These are phyloP conservation scores for Mycena latifolia DNA, from an alignment of 768 basidiomycete species.

Conservation along the genomic window DNA sequence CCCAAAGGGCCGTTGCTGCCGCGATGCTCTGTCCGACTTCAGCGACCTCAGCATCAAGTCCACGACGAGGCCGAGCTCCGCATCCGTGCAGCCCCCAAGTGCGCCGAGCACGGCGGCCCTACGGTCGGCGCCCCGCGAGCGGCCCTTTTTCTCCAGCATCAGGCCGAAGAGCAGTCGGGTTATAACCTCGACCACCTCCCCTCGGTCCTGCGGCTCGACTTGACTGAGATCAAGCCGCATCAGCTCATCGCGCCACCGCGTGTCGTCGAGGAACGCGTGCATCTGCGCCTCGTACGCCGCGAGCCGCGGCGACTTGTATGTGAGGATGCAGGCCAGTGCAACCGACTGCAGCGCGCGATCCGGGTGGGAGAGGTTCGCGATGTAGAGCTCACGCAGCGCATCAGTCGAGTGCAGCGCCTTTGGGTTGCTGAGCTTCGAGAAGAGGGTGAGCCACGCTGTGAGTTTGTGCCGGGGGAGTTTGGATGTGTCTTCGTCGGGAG, in stretches of 20 bases:
- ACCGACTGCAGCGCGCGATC: constrained; percentile 82
- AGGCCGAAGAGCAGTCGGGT: constrained; percentile 88
- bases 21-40: constrained; percentile 46
- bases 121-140: constrained; percentile 74
- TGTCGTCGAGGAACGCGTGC: constrained; percentile 81
- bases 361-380: constrained; percentile 84
- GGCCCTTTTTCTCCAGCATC: constrained; percentile 85
- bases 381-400: constrained; percentile 74
- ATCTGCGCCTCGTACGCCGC: constrained; percentile 73
- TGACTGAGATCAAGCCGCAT: constrained; percentile 74
- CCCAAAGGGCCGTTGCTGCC: constrained; percentile 43
- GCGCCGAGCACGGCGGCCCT: constrained; percentile 81
- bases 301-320: constrained; percentile 80
- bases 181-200: constrained; percentile 75
- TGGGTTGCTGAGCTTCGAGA: constrained; percentile 94
- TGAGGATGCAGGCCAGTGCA: constrained; percentile 82
- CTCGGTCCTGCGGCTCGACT: constrained; percentile 67
- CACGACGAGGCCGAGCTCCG: constrained; percentile 82
- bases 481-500: constrained; percentile 49
- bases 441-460: constrained; percentile 82
- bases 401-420: constrained; percentile 84
- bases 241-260: constrained; percentile 91
- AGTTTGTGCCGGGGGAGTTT: constrained; percentile 74
- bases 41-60: constrained; percentile 91
- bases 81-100: constrained; percentile 75